A percentile compares a stretch with the other conserved stretches of the same genome.
phyloP scores from a whole-genome alignment of 2,329 filamentous ascomycete species.

The Thielaviopsis euricoi region DNA sequence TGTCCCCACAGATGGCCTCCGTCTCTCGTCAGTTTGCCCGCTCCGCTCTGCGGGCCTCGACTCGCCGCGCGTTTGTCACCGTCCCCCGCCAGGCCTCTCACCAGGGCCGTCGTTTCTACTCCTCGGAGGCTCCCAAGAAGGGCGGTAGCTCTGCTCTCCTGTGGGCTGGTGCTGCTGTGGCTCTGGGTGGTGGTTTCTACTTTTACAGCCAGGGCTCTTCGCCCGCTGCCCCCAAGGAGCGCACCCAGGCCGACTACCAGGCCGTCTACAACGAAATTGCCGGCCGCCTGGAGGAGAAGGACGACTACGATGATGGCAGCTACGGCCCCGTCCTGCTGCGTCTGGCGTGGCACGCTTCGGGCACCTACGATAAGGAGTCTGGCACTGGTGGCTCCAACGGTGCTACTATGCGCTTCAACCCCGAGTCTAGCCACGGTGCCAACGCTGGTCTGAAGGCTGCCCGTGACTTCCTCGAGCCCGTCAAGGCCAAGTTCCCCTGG shows the following conservation, averaged over 20 bases:
- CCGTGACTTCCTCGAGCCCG: constrained; percentile 80
- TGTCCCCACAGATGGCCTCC: constrained; percentile 20
- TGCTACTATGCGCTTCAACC: constrained; percentile 88
- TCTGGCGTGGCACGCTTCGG: constrained; percentile 85
- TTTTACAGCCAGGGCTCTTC: constrained; percentile 42
- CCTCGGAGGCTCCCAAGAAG: constrained; percentile 46
- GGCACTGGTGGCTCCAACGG: constrained; percentile 88
- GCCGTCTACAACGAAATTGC: constrained; percentile 86
- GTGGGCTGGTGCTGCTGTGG: constrained; percentile 42
- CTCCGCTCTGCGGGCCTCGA: constrained; percentile 40
- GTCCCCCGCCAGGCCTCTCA: constrained; percentile 51
- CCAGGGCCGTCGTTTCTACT: constrained; percentile 63
- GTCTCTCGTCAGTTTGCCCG: constrained; percentile 39
- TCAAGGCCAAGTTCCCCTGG: constrained; percentile 85
- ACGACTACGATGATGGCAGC: constrained; percentile 92
- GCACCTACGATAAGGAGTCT: constrained; percentile 80
- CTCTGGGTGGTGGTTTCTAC: constrained; percentile 48
- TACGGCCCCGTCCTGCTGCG: constrained; percentile 84
- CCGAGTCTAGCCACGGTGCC: constrained; percentile 78
- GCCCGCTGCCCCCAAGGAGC: constrained; percentile 36
- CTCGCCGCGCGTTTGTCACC: constrained; percentile 39
- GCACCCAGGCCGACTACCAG: constrained; percentile 80
- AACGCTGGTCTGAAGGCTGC: constrained; percentile 80
- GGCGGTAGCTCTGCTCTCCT: constrained; percentile 32
- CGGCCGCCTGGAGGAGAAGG: constrained; percentile 63